Percentiles rank a stretch among this genome's conserved stretches.
Conservation (phyloP, 345 rosid species). For the Mangifera indica region DNA sequence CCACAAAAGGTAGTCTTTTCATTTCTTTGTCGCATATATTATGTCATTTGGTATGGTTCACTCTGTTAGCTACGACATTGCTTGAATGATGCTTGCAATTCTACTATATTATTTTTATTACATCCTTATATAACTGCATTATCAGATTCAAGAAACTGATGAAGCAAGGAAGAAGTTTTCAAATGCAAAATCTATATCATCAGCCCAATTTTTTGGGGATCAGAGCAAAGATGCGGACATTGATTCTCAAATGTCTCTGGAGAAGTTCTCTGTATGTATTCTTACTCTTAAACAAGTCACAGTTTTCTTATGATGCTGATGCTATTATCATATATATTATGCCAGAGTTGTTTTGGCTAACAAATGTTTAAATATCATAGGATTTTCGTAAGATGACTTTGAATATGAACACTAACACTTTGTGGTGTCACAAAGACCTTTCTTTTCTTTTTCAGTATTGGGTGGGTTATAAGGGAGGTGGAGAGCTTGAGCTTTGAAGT, state of each 20-base stretch:
- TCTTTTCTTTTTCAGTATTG: not conserved
- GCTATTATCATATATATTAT: not conserved
- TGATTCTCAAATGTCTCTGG: slow-evolving; percentile 79
- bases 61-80: not conserved
- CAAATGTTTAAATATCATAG: not conserved
- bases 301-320: not conserved
- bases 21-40: not conserved
- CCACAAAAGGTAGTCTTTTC: not conserved
- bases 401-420: not conserved
- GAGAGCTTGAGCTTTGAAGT: not conserved
- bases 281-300: too few relatives aligned
- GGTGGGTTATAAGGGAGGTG: not conserved
- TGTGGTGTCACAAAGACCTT: not conserved
- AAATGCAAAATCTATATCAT: slow-evolving; percentile 94
- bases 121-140: not conserved
- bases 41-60: not conserved
- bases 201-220: slow-evolving; percentile 88
- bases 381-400: not conserved
- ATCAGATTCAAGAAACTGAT: slow-evolving; percentile 83
- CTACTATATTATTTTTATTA: slow-evolving; percentile 4
- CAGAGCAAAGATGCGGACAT: slow-evolving; percentile 50
- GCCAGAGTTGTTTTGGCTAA: not conserved
- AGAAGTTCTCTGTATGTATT: slow-evolving; percentile 78
- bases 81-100: not conserved
- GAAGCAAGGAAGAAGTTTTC: slow-evolving; percentile 97